A percentile compares a stretch with the other conserved stretches of the same genome.
Evolutionary conservation across 73 alveolate genomes (phyloP).

Genomic region (Paramecium sexaurelia): DNA sequence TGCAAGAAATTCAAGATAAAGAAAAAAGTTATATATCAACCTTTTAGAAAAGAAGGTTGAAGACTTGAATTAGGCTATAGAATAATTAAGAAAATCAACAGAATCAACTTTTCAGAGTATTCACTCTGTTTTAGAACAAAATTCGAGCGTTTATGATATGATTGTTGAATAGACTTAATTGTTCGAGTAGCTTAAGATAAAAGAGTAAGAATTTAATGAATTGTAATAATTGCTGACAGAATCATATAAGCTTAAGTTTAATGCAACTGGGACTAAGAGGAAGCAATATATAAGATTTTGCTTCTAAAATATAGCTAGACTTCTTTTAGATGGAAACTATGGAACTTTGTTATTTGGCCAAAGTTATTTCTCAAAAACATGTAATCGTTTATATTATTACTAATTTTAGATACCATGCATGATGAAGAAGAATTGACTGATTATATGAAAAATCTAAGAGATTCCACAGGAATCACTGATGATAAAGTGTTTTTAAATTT

Average conservation of each 20-base stretch:
- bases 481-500: constrained; percentile 29
- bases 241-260: constrained; percentile 23
- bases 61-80: constrained; percentile 50
- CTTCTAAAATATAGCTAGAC: constrained; percentile 50
- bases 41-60: constrained; percentile 72
- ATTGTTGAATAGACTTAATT: constrained; percentile 47
- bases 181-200: constrained; percentile 36
- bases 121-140: neutral
- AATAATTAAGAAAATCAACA: constrained; percentile 41
- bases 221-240: constrained; percentile 16
- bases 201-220: constrained; percentile 38
- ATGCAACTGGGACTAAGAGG: constrained; percentile 41
- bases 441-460: constrained; percentile 51
- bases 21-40: constrained; percentile 72
- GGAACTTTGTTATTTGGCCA: constrained; percentile 53
- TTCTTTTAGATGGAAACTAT: constrained; percentile 56
- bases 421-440: constrained; percentile 67
- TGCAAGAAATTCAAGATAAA: constrained; percentile 70
- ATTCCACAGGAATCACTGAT: constrained; percentile 42
- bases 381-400: neutral
- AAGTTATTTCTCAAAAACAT: neutral
- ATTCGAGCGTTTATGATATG: constrained; percentile 17
- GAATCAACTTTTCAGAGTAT: neutral
- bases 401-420: neutral
- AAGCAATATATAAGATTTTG: constrained; percentile 3